Base-by-base conservation (phyloP, 108 stramenopile species). In the Fragilariopsis cylindrus region DNA sequence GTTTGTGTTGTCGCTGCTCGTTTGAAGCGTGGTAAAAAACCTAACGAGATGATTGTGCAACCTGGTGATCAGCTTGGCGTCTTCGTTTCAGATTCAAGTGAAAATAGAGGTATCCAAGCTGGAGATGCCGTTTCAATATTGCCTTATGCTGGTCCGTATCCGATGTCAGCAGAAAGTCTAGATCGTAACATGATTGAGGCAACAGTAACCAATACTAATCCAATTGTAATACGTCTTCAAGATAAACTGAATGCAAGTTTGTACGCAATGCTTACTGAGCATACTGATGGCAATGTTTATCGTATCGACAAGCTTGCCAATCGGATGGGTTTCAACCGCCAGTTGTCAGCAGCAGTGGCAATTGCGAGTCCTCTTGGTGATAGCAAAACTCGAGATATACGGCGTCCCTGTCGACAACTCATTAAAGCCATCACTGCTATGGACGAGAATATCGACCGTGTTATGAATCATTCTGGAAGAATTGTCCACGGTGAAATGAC, bases 141-240 rank as follows among this genome's bases (percentile, higher is more conserved):
- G 15, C 96, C 96, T 0, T 96, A 96, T 72, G 93, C 96, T 2
- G 92, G 93, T 15, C 96, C 96, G 3, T 96, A 94, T 70, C 96
- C 96, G 41, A 93, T 96, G 91, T 86, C 85, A 60, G 96, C 96
- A 2, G 96, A 96, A 69, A 88, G 87, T 72, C 79, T 96, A 60
- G 96, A 96, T 73, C 81, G 96, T 45, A 94, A 94, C 73, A 92
- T 96, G 92, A 92, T 94, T 48, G 96, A 96, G 78, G 96, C 96
- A 16, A 94, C 91, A 8, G 96, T 96, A 9, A 88, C 86, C 39
- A 89, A 88, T 57, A 89, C 89, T 0, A 84, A 87, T 60, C 92
- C 92, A 42, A 84, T 94, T 57, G 92, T 96, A 18, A 69, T 96
- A 45, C 82, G 96, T 8, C 83, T 96, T 6, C 92, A 94, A 69